Conservation (phyloP, 768 basidiomycete species). For the Myochromella boudieri region DNA sequence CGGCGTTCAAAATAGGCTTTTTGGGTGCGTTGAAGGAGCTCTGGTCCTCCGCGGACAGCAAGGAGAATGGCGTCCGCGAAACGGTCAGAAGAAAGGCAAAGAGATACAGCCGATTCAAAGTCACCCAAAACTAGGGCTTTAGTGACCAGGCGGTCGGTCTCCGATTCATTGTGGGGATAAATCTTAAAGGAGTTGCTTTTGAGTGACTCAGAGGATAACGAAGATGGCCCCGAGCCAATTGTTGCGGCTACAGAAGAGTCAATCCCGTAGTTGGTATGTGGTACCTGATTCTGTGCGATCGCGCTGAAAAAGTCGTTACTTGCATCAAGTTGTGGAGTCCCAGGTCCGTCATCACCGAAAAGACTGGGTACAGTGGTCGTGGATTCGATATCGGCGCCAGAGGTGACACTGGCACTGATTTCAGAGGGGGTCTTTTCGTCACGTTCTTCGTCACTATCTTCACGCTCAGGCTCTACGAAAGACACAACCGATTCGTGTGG, state of each 20-base stretch:
- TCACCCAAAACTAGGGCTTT: conserved; percentile 96
- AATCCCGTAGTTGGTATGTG: conserved; percentile 74
- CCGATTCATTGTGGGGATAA: conserved; percentile 83
- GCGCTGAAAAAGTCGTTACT: conserved; percentile 89
- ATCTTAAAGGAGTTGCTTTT: conserved; percentile 89
- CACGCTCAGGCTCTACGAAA: conserved; percentile 74
- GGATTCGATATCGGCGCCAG: conserved; percentile 74
- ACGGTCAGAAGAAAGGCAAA: conserved; percentile 86
- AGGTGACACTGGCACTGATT: conserved; percentile 60
- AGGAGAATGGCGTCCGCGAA: conserved; percentile 95
- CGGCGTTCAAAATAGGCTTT: conserved; percentile 90
- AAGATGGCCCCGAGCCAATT: conserved; percentile 87
- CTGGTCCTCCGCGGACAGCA: conserved; percentile 87
- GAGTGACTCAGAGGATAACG: conserved; percentile 68
- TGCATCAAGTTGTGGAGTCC: conserved; percentile 62
- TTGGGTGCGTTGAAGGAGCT: conserved; percentile 84
- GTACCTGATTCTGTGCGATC: conserved; percentile 53
- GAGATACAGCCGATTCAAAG: conserved; percentile 86
- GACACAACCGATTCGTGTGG: conserved; percentile 79
- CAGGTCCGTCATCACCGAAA: conserved; percentile 79
- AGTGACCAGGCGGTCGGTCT: conserved; percentile 85
- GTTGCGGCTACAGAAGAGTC: conserved; percentile 96
- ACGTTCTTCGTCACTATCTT: conserved; percentile 39
- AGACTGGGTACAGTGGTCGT: conserved; percentile 85
- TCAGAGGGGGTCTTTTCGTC: conserved; percentile 72